Evolutionary conservation across 2,329 filamentous ascomycete species (phyloP).

Genomic region (Lachnellula cervina): DNA sequence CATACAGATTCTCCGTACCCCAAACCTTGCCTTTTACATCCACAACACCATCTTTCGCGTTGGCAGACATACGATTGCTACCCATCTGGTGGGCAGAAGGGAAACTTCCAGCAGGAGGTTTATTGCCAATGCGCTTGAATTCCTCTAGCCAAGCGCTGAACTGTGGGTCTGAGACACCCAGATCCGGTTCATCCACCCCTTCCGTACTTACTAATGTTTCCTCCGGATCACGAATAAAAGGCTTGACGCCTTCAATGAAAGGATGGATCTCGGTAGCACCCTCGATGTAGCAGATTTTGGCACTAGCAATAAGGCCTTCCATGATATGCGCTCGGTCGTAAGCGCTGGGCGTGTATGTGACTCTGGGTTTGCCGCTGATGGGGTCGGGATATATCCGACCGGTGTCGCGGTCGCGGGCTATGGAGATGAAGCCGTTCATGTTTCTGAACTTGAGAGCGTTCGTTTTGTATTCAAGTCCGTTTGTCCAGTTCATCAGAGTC

Average conservation of each 20-base stretch:
- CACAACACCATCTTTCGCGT: conserved; percentile 49
- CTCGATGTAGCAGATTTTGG: conserved; percentile 71
- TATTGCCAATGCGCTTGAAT: conserved; percentile 45
- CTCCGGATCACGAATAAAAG: conserved; percentile 44
- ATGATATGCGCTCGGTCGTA: conserved; percentile 70
- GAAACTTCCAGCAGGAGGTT: conserved; percentile 49
- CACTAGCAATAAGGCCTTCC: conserved; percentile 65
- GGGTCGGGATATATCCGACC: conserved; percentile 73
- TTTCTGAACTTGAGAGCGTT: conserved; percentile 62
- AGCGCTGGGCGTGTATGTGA: conserved; percentile 66
- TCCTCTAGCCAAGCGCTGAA: conserved; percentile 59
- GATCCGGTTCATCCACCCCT: conserved; percentile 11
- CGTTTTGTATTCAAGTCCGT: conserved; percentile 68
- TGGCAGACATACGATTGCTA: conserved; percentile 63
- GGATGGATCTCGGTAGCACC: conserved; percentile 78
- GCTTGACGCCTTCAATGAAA: conserved; percentile 54
- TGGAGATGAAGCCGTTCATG: conserved; percentile 66
- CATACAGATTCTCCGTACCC: conserved; percentile 60
- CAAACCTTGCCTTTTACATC: conserved; percentile 57
- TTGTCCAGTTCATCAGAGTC: conserved; percentile 60
- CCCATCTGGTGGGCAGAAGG: conserved; percentile 80
- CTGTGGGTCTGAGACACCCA: conserved; percentile 50
- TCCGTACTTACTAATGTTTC: neutral
- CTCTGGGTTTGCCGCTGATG: conserved; percentile 54
- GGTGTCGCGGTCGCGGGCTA: conserved; percentile 70